Percentiles rank a stretch among this genome's conserved stretches.
Evolutionary conservation across 192 early-diverging fungal genomes (phyloP).

Genomic region (Coemansia sp.): DNA sequence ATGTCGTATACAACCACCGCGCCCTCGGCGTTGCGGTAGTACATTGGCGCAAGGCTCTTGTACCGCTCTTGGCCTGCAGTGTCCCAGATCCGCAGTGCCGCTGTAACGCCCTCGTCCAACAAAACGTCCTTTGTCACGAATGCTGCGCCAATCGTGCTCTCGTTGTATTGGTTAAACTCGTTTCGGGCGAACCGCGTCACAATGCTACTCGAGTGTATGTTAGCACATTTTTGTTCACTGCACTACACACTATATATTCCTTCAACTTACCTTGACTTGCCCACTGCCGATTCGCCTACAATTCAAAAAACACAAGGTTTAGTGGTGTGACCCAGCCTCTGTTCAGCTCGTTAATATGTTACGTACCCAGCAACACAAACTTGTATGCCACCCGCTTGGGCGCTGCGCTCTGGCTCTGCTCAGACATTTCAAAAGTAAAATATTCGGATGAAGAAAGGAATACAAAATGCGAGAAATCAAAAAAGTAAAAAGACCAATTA

Average conservation of each 20-base stretch:
- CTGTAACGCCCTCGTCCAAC: constrained; percentile 72
- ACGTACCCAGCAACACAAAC: constrained; percentile 86
- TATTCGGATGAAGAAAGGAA: constrained; percentile 1
- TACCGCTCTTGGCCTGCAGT: constrained; percentile 98
- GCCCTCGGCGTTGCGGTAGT: constrained; percentile 95
- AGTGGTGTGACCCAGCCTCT: neutral
- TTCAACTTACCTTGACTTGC: constrained; percentile 79
- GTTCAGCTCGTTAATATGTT: neutral
- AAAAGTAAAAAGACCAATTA: constrained; percentile 9
- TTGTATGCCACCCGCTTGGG: constrained; percentile 79
- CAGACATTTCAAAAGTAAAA: neutral
- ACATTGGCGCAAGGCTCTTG: constrained; percentile 94
- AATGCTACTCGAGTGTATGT: constrained; percentile 55
- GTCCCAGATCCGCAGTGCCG: constrained; percentile 83
- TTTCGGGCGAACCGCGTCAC: constrained; percentile 90
- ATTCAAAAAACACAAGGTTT: neutral
- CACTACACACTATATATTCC: neutral
- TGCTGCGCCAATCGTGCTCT: constrained; percentile 95
- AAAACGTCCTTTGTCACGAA: constrained; percentile 89
- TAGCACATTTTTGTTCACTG: neutral
- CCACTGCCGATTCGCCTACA: constrained; percentile 86
- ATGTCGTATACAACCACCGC: too few relatives aligned
- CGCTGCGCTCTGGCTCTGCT: constrained; percentile 4
- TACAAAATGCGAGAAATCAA: constrained; percentile 3
- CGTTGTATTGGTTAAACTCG: constrained; percentile 94